Percentiles rank a stretch among this genome's conserved stretches.
Evolutionary conservation across 2,329 filamentous ascomycete species (phyloP).

Genomic region (Hymenoscyphus repandus): DNA sequence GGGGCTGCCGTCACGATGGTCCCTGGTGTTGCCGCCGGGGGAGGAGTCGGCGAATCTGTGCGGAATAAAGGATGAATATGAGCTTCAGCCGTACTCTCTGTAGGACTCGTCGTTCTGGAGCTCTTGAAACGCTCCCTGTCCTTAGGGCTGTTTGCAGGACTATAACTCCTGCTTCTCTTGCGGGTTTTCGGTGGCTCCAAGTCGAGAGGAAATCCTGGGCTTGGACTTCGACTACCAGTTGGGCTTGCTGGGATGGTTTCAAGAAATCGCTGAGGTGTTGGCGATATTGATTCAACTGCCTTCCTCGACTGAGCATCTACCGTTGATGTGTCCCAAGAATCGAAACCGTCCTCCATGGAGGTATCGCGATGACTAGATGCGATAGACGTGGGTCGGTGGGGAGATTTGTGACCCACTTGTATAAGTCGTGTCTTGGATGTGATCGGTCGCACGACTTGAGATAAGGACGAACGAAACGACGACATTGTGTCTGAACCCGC

Average conservation of each 20-base stretch:
- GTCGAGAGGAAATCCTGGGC: conserved; percentile 56
- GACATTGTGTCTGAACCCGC: conserved; percentile 42
- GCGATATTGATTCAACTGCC: conserved; percentile 41
- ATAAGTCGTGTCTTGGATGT: conserved; percentile 53
- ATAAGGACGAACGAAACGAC: conserved; percentile 45
- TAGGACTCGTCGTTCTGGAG: conserved; percentile 24
- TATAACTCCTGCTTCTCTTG: conserved; percentile 27
- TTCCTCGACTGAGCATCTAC: conserved; percentile 60
- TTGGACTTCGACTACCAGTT: conserved; percentile 58
- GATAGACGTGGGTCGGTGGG: conserved; percentile 41
- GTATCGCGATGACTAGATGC: conserved; percentile 36
- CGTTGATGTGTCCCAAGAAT: conserved; percentile 68
- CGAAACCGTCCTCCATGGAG: conserved; percentile 56
- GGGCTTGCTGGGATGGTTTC: conserved; percentile 69
- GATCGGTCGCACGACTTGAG: conserved; percentile 47
- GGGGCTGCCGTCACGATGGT: conserved; percentile 69
- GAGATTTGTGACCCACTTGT: conserved; percentile 35
- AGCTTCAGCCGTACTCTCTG: conserved; percentile 45
- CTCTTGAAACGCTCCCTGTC: conserved; percentile 13
- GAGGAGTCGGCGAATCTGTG: conserved; percentile 63
- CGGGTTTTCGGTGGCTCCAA: conserved; percentile 41
- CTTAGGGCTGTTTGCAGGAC: conserved; percentile 22
- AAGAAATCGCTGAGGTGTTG: conserved; percentile 42
- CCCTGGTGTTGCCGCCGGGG: conserved; percentile 60
- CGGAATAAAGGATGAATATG: conserved; percentile 77